Conservation (phyloP, 2,329 filamentous ascomycete species). For the Seiridium unicorne region DNA sequence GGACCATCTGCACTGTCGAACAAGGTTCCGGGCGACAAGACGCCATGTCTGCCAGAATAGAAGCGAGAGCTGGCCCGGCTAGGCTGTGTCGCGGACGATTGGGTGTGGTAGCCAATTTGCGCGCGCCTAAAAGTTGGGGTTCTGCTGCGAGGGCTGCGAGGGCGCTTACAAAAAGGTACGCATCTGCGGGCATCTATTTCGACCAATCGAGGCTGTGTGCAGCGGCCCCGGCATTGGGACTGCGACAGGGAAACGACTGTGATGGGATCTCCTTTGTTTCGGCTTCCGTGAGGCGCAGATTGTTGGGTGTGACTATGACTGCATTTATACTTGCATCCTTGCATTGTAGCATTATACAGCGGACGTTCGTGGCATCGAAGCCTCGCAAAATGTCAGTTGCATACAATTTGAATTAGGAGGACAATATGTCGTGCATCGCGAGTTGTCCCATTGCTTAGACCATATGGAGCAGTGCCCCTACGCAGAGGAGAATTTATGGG, state of each 20-base stretch:
- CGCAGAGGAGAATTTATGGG: too few species aligned
- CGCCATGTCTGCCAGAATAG: slow-evolving; percentile 4
- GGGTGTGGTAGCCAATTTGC: slow-evolving; percentile 6
- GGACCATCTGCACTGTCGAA: neutral
- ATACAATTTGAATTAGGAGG: too few species aligned
- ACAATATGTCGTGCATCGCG: too few species aligned
- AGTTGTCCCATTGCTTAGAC: too few species aligned
- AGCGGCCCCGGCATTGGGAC: neutral
- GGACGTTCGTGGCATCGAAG: too few species aligned
- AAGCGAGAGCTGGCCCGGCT: neutral
- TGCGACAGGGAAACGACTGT: slow-evolving; percentile 1
- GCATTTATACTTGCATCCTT: neutral
- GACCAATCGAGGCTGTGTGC: slow-evolving; percentile 12
- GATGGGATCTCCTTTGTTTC: slow-evolving; percentile 4
- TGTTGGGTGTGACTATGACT: slow-evolving; percentile 7
- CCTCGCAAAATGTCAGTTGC: too few species aligned
- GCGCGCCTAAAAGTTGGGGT: slow-evolving; percentile 11
- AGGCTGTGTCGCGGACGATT: slow-evolving; percentile 3
- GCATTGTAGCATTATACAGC: neutral
- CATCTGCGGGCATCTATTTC: slow-evolving; percentile 4
- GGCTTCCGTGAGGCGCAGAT: neutral
- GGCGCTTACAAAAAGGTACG: slow-evolving; percentile 7
- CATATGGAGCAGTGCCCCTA: too few species aligned
- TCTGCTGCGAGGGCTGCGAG: neutral
- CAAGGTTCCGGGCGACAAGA: neutral